Evolutionary conservation across 371 early-diverging fungal species (phyloP).

Genomic region (Circinella umbellata): DNA sequence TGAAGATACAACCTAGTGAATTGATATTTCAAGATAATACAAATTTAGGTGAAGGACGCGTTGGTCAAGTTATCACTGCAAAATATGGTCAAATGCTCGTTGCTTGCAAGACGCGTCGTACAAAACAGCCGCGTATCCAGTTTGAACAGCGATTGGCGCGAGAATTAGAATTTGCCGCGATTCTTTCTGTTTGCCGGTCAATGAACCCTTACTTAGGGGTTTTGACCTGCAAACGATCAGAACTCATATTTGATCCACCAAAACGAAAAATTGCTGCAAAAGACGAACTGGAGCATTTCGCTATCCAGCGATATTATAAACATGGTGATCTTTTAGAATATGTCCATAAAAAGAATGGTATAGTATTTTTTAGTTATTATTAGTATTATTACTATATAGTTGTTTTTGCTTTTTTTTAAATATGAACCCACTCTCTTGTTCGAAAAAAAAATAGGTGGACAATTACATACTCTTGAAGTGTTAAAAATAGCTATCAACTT

Average conservation of each 20-base stretch:
- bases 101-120: conserved; percentile 37
- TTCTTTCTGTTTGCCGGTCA: conserved; percentile 30
- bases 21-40: background rate
- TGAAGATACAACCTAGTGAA: background rate
- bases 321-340: conserved; percentile 38
- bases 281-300: conserved; percentile 11
- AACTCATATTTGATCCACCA: background rate
- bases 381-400: background rate
- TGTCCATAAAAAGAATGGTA: conserved; percentile 22
- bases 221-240: conserved; percentile 15
- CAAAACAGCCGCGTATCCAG: background rate
- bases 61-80: conserved; percentile 27
- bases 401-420: too few relatives aligned
- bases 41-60: conserved; percentile 35
- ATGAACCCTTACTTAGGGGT: conserved; percentile 38
- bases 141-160: conserved; percentile 20
- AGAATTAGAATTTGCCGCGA: conserved; percentile 38
- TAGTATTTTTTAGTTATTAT: background rate
- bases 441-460: background rate
- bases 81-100: conserved; percentile 23
- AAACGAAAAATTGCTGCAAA: background rate
- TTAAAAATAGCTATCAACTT: conserved; percentile 35
- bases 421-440: too few relatives aligned
- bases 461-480: conserved; percentile 32
- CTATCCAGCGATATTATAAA: conserved; percentile 32